Conservation (phyloP, 306 rosid genomes). For the Cucumis sativus region Cucumber_9930_V3 NC_026658.2:5523501-5524000, state of each 20-base stretch:
- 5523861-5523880: conserved; percentile 81
- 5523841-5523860: conserved; percentile 75
- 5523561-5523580: no score
- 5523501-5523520: conserved; percentile 46
- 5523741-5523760: conserved; percentile 74
- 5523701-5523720: conserved; percentile 80
- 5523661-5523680: conserved; percentile 79
- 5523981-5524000: no score
- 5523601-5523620: conserved; percentile 58
- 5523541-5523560: no score
- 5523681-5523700: conserved; percentile 66
- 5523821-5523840: background rate
- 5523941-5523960: conserved; percentile 36
- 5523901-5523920: conserved; percentile 65
- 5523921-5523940: conserved; percentile 80
- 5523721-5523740: conserved; percentile 59
- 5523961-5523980: background rate
- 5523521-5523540: no score
- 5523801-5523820: conserved; percentile 12
- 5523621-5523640: conserved; percentile 64
- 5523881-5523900: conserved; percentile 77
- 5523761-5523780: conserved; percentile 72
- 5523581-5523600: background rate
- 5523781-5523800: background rate
- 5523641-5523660: conserved; percentile 74